A percentile compares a stretch with the other conserved stretches of the same genome.
phyloP scores from a whole-genome alignment of 768 basidiomycete species.

The Russula compacta region DNA sequence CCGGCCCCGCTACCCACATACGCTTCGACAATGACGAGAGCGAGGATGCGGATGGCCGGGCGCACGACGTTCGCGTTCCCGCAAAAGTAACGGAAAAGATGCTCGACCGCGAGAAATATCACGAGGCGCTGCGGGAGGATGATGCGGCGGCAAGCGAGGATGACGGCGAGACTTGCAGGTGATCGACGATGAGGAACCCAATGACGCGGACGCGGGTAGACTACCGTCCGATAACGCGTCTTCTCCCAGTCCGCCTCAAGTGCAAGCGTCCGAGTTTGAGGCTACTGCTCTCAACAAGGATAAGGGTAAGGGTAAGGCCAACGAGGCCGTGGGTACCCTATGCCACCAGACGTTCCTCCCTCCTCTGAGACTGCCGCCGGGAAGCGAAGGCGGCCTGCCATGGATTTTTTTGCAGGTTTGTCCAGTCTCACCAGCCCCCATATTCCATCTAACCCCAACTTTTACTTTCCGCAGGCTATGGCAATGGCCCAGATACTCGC shows the following conservation, averaged over 20 bases:
- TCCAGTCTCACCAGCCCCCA: not conserved
- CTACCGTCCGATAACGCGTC: not conserved
- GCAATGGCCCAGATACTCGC: slow-evolving; percentile 20
- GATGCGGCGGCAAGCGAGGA: slow-evolving; percentile 27
- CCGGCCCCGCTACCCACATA: slow-evolving; percentile 16
- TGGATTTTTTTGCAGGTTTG: slow-evolving; percentile 65
- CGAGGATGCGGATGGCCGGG: slow-evolving; percentile 1
- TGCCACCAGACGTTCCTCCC: not conserved
- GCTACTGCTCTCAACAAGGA: not conserved
- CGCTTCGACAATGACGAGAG: slow-evolving; percentile 15
- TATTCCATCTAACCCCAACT: not conserved
- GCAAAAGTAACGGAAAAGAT: slow-evolving; percentile 63
- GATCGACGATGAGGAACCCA: slow-evolving; percentile 33
- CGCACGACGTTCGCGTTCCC: slow-evolving; percentile 31
- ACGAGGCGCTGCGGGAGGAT: slow-evolving; percentile 41
- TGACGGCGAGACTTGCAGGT: slow-evolving; percentile 26
- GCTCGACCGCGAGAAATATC: slow-evolving; percentile 57
- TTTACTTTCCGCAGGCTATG: slow-evolving; percentile 25
- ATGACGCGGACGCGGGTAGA: slow-evolving; percentile 11
- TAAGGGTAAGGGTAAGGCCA: slow-evolving; percentile 22
- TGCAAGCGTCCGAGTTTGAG: not conserved
- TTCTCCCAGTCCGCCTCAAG: not conserved
- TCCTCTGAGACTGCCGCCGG: slow-evolving; percentile 6
- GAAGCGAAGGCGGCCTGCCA: slow-evolving; percentile 42
- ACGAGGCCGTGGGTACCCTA: slow-evolving; percentile 7